Base-by-base conservation (phyloP, 805 yeast genomes). In the Maudiozyma serrabonitensis region DNA sequence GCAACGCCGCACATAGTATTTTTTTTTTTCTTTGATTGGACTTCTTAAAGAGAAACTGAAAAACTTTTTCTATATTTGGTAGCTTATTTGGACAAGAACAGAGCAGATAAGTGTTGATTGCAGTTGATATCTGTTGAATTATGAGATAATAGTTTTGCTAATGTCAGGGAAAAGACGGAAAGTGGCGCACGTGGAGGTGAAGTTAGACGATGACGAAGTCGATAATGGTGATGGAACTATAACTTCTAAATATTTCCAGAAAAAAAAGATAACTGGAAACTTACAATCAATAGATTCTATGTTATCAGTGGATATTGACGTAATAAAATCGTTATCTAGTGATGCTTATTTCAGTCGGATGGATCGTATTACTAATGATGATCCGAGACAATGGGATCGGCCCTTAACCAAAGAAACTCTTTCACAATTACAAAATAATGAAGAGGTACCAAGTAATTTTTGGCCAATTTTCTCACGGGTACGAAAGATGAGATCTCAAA, bases 401-500 rank as follows among this genome's bases (percentile, higher is more conserved):
- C 61, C 58, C 6, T 19, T 56, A 16, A 50, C 53, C 16, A 44
- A 50, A 7, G 32, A 39, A 8, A 50, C 49, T 5, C 45, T 44
- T 3, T 26, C 41, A 49, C 16, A 23, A 39, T 4, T 48, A 45
- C 15, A 18, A 41, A 48, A 12, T 48, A 49, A n/a, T 35, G 45
- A 37, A 39, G 9, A 18, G 0, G 42, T 44, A 6, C 77, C 84
- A 0, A 58, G 60, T 41, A 74, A 75, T 54, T 84, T 84, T 70
- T 62, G 68, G 49, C 70, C 73, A 1, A 75, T 82, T 44, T 84
- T 82, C 56, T 70, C 79, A 46, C 77, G 72, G 50, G 72, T 88
- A 32, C 79, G 80, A 46, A 67, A 65, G 18, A 87, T 88, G 95
- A 72, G 97, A 50, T 57, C 73, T 6, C 72, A 74, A 47, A 72